Base-by-base conservation (phyloP, 768 basidiomycete species). In the Collybia sp. region DNA sequence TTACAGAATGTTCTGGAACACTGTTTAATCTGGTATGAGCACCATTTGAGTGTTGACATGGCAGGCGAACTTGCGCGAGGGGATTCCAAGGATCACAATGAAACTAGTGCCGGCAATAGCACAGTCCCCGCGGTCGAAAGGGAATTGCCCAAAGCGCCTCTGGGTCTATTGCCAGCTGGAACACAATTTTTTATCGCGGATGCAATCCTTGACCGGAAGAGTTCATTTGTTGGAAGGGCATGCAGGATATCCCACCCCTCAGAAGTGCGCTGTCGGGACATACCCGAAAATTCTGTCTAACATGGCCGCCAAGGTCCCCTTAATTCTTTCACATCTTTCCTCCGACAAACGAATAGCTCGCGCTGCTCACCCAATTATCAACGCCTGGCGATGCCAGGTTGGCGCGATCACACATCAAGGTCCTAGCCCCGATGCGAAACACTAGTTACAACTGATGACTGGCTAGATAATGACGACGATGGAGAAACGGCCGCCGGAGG, bases 401-500 rank as follows among this genome's bases (percentile, higher is more conserved):
- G 80, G 80, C 36, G 73, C 63, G 39, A 62, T 87, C 1, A 66
- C 88, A 43, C 85, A 91, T 61, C 86, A 90, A 76, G 88, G 88
- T 85, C 53, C 36, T 8, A 25, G 25, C 25, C 25, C 25, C 25
- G 25, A 25, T 25, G 25, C 8, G 3, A 8, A 25, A 3, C 25
- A 8, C 8, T 25, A 8, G 25, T 25, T 25, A 25, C 25, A 25
- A 25, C 25, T 25, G 8, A 25, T 25, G 8, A 8, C 25, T 25
- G 25, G 8, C 12, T 17, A 92, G 94, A 97, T 58, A 94, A 96
- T 48, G 91, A 94, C 46, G 94, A 98, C 49, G 89, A 97, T 47
- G 91, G 93, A 1, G 95, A 99, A 67, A 83, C 87, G 0, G 93
- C 91, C 1, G 95, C 95, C 15, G 95, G 95, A 4, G 83, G 87